Evolutionary conservation across 2,329 filamentous ascomycete genomes (phyloP).

Genomic region (Cladophialophora carrionii): DNA sequence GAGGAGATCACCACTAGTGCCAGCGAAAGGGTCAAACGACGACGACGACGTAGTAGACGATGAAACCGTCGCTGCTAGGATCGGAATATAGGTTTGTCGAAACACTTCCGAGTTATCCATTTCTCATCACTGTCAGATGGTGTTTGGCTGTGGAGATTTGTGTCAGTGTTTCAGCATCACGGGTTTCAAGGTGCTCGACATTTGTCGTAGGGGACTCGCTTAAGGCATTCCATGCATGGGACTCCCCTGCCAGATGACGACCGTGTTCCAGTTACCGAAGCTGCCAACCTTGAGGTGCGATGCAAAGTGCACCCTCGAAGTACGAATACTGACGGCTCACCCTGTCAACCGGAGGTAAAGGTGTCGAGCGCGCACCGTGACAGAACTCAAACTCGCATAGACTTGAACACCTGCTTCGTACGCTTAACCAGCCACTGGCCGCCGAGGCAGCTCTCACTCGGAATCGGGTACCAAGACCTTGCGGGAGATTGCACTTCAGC

Average conservation of each 20-base stretch:
- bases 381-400: background rate
- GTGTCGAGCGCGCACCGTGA: background rate
- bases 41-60: conserved; percentile 29
- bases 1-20: conserved; percentile 31
- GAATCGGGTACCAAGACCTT: conserved; percentile 17
- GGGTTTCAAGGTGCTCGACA: conserved; percentile 6
- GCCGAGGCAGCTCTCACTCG: conserved; percentile 4
- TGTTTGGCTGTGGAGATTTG: background rate
- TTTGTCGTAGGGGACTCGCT: conserved; percentile 7
- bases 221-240: conserved; percentile 9
- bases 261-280: conserved; percentile 4
- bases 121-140: conserved; percentile 1
- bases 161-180: conserved; percentile 11
- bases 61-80: conserved; percentile 27
- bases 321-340: background rate
- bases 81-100: conserved; percentile 11
- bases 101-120: conserved; percentile 11
- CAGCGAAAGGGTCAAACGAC: conserved; percentile 37
- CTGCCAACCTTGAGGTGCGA: background rate
- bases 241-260: conserved; percentile 11
- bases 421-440: conserved; percentile 7
- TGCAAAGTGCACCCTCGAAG: background rate
- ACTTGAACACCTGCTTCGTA: background rate
- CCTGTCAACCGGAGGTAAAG: background rate
- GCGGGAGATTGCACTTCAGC: conserved; percentile 29